Evolutionary conservation across 1,284 basidiomycete genomes (phyloP).

Genomic region (Rhodotorula sp.): DNA sequence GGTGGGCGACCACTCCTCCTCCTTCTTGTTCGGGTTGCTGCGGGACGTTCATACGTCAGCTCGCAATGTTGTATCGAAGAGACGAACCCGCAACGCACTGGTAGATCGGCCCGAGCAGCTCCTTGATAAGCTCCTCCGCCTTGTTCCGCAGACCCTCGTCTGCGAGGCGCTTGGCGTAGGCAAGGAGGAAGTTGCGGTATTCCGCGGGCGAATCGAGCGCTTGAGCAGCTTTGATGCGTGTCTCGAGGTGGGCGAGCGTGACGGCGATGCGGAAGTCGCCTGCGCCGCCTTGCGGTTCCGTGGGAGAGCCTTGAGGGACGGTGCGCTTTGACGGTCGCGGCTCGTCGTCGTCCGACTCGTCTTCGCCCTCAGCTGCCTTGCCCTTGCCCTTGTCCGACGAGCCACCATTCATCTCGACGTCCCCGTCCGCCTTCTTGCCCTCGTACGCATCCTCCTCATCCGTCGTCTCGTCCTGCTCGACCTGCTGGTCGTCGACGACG

Average conservation of each 20-base stretch:
- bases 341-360: conserved; percentile 42
- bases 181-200: conserved; percentile 68
- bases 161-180: conserved; percentile 76
- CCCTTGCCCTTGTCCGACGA: conserved; percentile 21
- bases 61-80: not conserved
- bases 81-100: conserved; percentile 44
- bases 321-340: conserved; percentile 52
- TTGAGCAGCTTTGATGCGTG: conserved; percentile 65
- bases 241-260: conserved; percentile 80
- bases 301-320: conserved; percentile 36
- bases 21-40: conserved; percentile 63
- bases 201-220: conserved; percentile 72
- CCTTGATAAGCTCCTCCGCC: conserved; percentile 80
- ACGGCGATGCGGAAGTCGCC: conserved; percentile 74
- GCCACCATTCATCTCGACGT: conserved; percentile 16
- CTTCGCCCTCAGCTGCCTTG: not conserved
- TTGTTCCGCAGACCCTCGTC: conserved; percentile 80
- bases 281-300: conserved; percentile 52
- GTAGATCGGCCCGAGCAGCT: conserved; percentile 81
- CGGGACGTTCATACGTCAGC: not conserved
- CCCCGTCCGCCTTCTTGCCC: conserved; percentile 7
- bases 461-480: not conserved
- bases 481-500: conserved; percentile 10
- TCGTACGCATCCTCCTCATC: not conserved
- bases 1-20: conserved; percentile 61